phyloP scores from a whole-genome alignment of 1,284 basidiomycete genomes.

The Ustilago vetiveriae region DNA sequence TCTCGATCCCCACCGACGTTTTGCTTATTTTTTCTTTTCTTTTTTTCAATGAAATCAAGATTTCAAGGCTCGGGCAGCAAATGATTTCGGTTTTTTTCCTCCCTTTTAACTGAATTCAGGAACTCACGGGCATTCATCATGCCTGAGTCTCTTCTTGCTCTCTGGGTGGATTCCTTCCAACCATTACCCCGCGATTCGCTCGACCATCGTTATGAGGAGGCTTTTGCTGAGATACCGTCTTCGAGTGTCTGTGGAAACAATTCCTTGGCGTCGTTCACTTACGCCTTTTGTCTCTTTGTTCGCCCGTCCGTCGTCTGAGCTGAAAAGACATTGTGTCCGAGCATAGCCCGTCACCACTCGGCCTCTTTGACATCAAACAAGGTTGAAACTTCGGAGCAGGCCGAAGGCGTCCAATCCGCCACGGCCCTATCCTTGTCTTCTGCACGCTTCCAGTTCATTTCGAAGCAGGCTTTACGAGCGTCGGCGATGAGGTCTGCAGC shows the following conservation, averaged over 20 bases:
- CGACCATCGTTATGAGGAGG: not conserved
- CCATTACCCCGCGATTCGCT: conserved; percentile 1
- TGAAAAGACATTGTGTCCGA: not conserved
- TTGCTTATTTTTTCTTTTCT: too few relatives aligned
- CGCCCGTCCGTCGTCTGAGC: too few relatives aligned
- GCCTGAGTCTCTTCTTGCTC: not conserved
- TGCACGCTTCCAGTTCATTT: too few relatives aligned
- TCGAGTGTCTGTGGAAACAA: too few relatives aligned
- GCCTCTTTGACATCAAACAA: not conserved
- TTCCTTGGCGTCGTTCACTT: too few relatives aligned
- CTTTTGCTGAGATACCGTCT: too few relatives aligned
- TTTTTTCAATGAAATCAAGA: not conserved
- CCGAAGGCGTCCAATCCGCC: not conserved
- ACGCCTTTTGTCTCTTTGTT: too few relatives aligned
- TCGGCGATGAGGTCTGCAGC: too few relatives aligned
- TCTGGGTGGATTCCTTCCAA: not conserved
- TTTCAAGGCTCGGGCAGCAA: conserved; percentile 4
- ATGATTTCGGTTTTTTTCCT: too few relatives aligned
- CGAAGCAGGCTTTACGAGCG: too few relatives aligned
- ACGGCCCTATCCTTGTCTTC: not conserved
- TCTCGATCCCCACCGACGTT: not conserved
- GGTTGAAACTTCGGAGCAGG: conserved; percentile 1
- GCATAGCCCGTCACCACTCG: conserved; percentile 1
- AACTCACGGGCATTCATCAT: not conserved
- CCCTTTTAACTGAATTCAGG: too few relatives aligned